Evolutionary conservation across 768 basidiomycete genomes (phyloP).

Genomic region (Kwoniella heveanensis): DNA sequence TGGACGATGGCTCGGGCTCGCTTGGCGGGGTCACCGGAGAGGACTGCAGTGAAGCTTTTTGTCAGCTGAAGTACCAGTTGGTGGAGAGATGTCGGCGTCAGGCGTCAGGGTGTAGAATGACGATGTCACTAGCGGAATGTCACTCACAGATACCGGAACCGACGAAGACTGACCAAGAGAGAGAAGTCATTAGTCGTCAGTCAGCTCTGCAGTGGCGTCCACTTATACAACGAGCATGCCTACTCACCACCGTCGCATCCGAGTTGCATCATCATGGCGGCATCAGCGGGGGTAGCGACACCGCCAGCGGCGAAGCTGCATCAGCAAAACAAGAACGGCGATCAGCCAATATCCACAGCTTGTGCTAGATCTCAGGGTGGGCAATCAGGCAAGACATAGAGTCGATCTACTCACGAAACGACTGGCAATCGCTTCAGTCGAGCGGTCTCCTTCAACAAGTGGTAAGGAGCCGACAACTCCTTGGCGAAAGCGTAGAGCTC

Average conservation of each 20-base stretch:
- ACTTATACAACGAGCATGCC: too few relatives aligned
- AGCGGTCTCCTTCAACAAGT: slow-evolving; percentile 94
- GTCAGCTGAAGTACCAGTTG: background rate
- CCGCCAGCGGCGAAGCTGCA: slow-evolving; percentile 84
- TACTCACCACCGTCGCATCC: slow-evolving; percentile 89
- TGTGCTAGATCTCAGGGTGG: too few relatives aligned
- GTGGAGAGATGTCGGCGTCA: too few relatives aligned
- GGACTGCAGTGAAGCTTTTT: slow-evolving; percentile 24
- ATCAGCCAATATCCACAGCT: background rate
- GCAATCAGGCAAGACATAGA: too few relatives aligned
- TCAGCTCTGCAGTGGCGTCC: too few relatives aligned
- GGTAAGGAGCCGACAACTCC: slow-evolving; percentile 74
- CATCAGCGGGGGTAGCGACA: slow-evolving; percentile 92
- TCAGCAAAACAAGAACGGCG: background rate
- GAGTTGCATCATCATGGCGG: slow-evolving; percentile 98
- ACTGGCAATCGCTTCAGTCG: slow-evolving; percentile 88
- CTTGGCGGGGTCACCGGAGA: slow-evolving; percentile 92
- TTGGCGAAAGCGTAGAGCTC: slow-evolving; percentile 93
- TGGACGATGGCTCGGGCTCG: slow-evolving; percentile 94
- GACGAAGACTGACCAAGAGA: slow-evolving; percentile 73
- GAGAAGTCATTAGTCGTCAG: too few relatives aligned
- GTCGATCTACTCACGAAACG: slow-evolving; percentile 59
- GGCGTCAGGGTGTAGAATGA: too few relatives aligned
- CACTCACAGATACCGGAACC: slow-evolving; percentile 95
- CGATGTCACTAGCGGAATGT: slow-evolving; percentile 38